Conservation (phyloP, 2,329 filamentous ascomycete species). For the Colletotrichum sp. region DNA sequence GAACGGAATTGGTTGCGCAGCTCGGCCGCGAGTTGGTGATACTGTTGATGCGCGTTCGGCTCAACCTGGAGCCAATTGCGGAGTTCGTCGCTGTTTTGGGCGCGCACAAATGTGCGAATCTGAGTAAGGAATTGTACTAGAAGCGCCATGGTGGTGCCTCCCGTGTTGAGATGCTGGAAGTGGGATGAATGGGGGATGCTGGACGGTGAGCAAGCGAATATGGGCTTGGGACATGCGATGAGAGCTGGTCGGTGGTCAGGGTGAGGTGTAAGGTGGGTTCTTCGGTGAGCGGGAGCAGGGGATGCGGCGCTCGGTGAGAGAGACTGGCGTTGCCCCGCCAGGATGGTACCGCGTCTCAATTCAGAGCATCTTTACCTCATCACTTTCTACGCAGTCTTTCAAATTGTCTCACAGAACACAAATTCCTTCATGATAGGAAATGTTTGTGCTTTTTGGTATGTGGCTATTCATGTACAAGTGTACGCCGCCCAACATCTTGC, state of each 20-base stretch:
- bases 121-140: constrained; percentile 71
- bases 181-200: neutral
- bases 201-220: neutral
- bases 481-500: neutral
- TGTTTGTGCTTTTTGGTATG: neutral
- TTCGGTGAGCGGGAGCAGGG: neutral
- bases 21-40: constrained; percentile 71
- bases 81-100: constrained; percentile 68
- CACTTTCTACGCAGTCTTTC: neutral
- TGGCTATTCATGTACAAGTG: neutral
- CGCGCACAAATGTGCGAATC: constrained; percentile 65
- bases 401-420: neutral
- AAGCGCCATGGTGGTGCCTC: constrained; percentile 57
- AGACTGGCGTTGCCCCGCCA: neutral
- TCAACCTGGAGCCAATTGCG: constrained; percentile 78
- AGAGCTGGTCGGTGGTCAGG: neutral
- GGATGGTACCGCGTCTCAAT: neutral
- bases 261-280: constrained; percentile 4
- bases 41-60: constrained; percentile 70
- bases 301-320: constrained; percentile 4
- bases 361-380: neutral
- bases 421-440: too few relatives aligned
- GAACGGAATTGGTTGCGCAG: constrained; percentile 63
- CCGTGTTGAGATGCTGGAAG: neutral
- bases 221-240: neutral